Conservation (phyloP, 176 grass and related monocot genomes). For the Avena insularis region DNA sequence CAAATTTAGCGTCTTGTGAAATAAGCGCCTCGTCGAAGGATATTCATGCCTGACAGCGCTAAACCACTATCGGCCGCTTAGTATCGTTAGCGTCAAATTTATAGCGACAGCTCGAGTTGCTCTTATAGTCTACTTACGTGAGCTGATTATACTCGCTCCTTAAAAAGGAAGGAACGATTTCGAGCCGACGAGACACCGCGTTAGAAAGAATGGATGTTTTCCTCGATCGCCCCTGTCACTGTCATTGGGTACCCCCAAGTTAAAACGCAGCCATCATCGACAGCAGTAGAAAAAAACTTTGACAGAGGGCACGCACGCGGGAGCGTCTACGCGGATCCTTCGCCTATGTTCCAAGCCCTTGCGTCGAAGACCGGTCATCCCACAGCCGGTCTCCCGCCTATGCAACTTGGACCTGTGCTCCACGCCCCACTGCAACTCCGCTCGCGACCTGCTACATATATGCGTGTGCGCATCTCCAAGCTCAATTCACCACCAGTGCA, state of each 20-base stretch:
- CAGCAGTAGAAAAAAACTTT: too few species aligned
- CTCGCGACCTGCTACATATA: background rate
- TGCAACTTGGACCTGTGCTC: slow-evolving; percentile 25
- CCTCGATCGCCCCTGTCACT: too few species aligned
- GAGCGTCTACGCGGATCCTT: slow-evolving; percentile 26
- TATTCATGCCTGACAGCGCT: too few species aligned
- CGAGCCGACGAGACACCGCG: too few species aligned
- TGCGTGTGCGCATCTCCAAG: background rate
- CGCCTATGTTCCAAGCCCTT: background rate
- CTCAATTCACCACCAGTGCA: background rate
- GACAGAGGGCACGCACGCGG: background rate
- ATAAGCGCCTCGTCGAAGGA: too few species aligned
- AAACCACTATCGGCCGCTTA: too few species aligned
- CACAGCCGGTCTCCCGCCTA: background rate
- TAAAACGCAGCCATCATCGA: slow-evolving; percentile 12
- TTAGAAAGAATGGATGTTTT: background rate
- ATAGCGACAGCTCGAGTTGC: too few species aligned
- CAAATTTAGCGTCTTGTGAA: too few species aligned
- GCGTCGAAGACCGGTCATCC: slow-evolving; percentile 31
- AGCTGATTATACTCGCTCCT: too few species aligned
- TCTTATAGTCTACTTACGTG: too few species aligned
- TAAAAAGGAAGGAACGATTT: too few species aligned
- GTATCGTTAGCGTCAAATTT: too few species aligned
- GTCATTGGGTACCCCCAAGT: background rate
- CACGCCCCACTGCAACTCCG: background rate